Evolutionary conservation across 2,329 filamentous ascomycete genomes (phyloP), one percentile per base, ranked within the genome.

Genomic region (Coniella lustricola): DNA sequence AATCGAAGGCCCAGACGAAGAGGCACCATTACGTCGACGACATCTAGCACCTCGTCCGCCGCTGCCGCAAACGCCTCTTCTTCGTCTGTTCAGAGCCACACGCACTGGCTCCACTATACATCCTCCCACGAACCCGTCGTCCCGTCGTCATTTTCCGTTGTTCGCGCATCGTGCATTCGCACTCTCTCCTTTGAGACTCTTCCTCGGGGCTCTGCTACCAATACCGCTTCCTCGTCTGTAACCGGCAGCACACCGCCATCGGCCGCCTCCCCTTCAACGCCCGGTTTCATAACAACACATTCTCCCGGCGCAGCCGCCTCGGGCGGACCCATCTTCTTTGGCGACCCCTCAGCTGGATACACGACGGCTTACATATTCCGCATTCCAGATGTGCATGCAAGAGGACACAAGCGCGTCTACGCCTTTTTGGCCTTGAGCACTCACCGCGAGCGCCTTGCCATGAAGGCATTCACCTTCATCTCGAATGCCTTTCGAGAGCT

Each of bases 281-380:
- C 68, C 3, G 66, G 67, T 12, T 78, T 77, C 56, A 71, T 79
- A 22, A 79, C 76, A 1, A 74, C 75, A 2, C 75, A 77, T 56
- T 71, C 71, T 59, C 62, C 76, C 52, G 69, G 76, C 48, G 68
- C 76, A 33, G 70, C 79, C 14, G 72, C 75, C 1, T 79, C 79
- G 3, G 81, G 81, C 3, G 81, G 81, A 0, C 80, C 82, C 25
- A 82, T 85, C 46, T 84, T 85, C 62, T 85, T 85, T 51, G 82
- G 82, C 25, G 82, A 85, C 57, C 73, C 79, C 1, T 62, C 76
- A 0, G 76, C 81, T 1, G 82, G 82, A 25, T 85, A 84, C 63
- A 85, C 82, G 0, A 85, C 81, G 0, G 82, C 81, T 13, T 85
- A 83, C 62, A 82, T 85, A 54, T 85, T 85, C 59, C 81, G 82